Base-by-base conservation (phyloP, 1,284 basidiomycete genomes). In the Filobasidium uniguttulatum region DNA sequence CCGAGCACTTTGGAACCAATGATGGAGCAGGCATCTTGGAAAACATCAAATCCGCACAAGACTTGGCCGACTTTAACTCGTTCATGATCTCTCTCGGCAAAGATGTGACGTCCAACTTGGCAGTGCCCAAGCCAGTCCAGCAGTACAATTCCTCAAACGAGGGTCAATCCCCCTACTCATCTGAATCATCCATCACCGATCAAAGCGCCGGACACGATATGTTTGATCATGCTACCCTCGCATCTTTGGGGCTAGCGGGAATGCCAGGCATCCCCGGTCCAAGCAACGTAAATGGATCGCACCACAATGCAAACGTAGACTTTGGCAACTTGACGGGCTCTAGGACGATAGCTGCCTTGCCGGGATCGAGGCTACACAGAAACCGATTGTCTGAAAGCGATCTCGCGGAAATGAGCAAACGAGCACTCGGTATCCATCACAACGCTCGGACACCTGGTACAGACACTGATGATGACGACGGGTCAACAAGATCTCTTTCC, bases 1-100 rank as follows among this genome's bases (percentile, higher is more conserved):
- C n/a, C 12, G 9, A 26, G 9, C 22, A 43, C 25, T 43, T 43
- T 6, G 29, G 40, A 7, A 23, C 40, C 2, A 23, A 43, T 5
- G 40, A 43, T 14, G 40, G n/a, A n/a, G n/a, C 29, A 3, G 23
- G 40, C 12, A 26, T 52, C 2, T 46, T 52, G 12, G 44, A 40
- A 17, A 64, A 68, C 37, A 68, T 70, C 51, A 55, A 58, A 36
- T 66, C 59, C 28, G 64, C 65, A 49, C 59, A 63, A 30, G 66
- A 72, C 43, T 57, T 71, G 29, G 68, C 67, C 44, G 56, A 67
- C 55, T 69, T 71, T 62, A 70, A 71, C 60, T 61, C 67, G 58
- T 68, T 71, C 51, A 66, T 70, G 61, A 60, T 70, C 31, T 62
- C 61, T 7, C 64, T 69, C 29, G 67, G 66, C 7, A 64, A 69